Evolutionary conservation across 2,329 filamentous ascomycete genomes (phyloP).

Genomic region (Claviceps maximensis): DNA sequence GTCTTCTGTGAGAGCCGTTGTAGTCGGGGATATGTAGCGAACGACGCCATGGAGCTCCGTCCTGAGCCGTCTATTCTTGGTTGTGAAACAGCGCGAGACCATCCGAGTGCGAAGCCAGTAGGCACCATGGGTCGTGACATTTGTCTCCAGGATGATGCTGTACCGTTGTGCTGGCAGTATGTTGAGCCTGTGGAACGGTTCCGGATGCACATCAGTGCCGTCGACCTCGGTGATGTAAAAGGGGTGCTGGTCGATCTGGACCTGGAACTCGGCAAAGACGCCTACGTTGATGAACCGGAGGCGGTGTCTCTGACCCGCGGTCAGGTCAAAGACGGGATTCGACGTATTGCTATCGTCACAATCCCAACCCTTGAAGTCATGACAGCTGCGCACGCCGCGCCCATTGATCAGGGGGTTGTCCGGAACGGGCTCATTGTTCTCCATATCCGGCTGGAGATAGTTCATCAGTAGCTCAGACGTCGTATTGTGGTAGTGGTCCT

Average conservation of each 20-base stretch:
- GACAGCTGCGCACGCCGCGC: conserved; percentile 20
- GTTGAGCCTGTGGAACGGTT: conserved; percentile 45
- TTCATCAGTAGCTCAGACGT: conserved; percentile 35
- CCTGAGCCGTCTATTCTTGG: conserved; percentile 17
- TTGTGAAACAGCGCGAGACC: conserved; percentile 26
- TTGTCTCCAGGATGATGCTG: conserved; percentile 49
- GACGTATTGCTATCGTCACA: conserved; percentile 29
- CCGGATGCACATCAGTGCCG: conserved; percentile 50
- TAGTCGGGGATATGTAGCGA: conserved; percentile 12
- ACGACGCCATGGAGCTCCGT: conserved; percentile 19
- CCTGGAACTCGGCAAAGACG: conserved; percentile 58
- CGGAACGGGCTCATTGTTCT: conserved; percentile 51
- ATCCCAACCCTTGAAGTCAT: conserved; percentile 22
- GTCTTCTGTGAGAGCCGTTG: neutral
- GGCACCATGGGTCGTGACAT: conserved; percentile 35
- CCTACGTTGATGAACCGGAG: conserved; percentile 58
- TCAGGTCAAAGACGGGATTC: conserved; percentile 30
- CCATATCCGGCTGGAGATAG: conserved; percentile 41
- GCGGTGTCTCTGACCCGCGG: conserved; percentile 46
- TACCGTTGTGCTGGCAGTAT: conserved; percentile 60
- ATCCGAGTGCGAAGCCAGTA: conserved; percentile 51
- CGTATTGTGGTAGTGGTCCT: conserved; percentile 58
- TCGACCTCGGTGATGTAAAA: conserved; percentile 58
- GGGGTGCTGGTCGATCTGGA: conserved; percentile 54
- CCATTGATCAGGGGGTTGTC: conserved; percentile 53